Evolutionary conservation across 805 yeast genomes (phyloP), one percentile per base, ranked within the genome.

Genomic region (Ogataea wickerhamii): DNA sequence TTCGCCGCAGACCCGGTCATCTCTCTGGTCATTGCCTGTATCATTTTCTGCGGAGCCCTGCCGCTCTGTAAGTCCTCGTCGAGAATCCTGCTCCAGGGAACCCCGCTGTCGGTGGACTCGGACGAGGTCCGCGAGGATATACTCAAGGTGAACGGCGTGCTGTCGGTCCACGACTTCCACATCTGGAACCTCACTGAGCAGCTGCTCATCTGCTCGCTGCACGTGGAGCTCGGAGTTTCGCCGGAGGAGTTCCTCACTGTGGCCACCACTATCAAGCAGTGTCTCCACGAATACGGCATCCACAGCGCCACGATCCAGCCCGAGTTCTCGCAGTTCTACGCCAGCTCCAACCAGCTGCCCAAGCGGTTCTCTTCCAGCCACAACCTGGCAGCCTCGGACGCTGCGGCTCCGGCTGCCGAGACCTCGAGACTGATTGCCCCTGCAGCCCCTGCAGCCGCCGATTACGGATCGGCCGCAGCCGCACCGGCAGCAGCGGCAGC

Each of bases 251-350:
- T 87, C 58, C 63, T 82, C 39, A 61, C 65, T n/a, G 73, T 85
- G 35, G 94, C 95, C 6, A 70, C 78, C 34, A 74, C 76, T 40
- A 91, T 91, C 37, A 78, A 93, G 60, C 75, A 76, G 36, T 80
- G 88, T 32, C 71, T 91, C 53, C 95, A 87, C 53, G 78, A 73
- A 19, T 82, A 81, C 56, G 96, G 95, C 31, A 81, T 91, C 44
- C 95, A 89, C 55, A 83, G 93, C 25, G 95, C 91, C 14, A 91
- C 98, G 2, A 89, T 93, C 35, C 98, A 91, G 64, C 98, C 98
- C 0, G 98, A 91, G 65, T 93, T 91, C 53, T 58, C 70, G 2
- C 43, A 47, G 8, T 63, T 51, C 41, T 64, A 63, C 27, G 56
- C 56, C 21, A 49, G 48, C 23, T 44, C 41, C 28, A 52, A 60